Base-by-base conservation (phyloP, 805 yeast species). In the Candida vaughaniae region DNA sequence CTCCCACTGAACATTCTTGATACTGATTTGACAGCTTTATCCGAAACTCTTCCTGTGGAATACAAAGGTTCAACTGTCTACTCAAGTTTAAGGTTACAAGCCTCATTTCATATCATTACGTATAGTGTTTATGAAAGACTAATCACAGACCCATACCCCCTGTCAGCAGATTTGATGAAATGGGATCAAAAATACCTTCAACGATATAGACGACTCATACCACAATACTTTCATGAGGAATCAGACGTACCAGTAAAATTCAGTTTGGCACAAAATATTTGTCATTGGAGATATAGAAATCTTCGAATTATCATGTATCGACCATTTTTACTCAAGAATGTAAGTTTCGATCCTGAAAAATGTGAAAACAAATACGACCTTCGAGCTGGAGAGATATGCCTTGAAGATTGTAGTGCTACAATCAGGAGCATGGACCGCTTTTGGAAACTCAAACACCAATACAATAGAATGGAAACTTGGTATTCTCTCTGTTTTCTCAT, bases 11-110 rank as follows among this genome's bases (percentile, higher is more conserved):
- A 66, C 29, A 66, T 28, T 67, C 63, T 75, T 48, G 79, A 75
- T 48, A 71, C 74, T 20, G 60, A 66, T 25, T 54, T 67, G 33
- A 78, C 80, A 14, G 55, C 69, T 5, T 76, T 77, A 40, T 61
- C 76, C 36, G 64, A 70, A 39, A 81, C 77, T 16, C 6, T 7
- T 6, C 81, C 83, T 3, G 7, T 15, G 4, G 41, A 37, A 17
- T 41, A 39, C 23, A 8, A 17, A 9, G 29, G 15, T 11, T 36
- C 43, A 3, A 43, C 49, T 4, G 29, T 43, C n/a, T 46, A 46
- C 28, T 35, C 49, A 3, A 46, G 48, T 26, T 35, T 46, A 5
- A 6, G 49, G 22, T 28, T 46, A 5, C 49, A 46, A 23, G 31
- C 49, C 6, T 29, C 43, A 6, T 46, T 46, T 18, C 49, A 46